phyloP scores from a whole-genome alignment of 2,329 filamentous ascomycete species.

The Trichoderma simmonsii region DNA sequence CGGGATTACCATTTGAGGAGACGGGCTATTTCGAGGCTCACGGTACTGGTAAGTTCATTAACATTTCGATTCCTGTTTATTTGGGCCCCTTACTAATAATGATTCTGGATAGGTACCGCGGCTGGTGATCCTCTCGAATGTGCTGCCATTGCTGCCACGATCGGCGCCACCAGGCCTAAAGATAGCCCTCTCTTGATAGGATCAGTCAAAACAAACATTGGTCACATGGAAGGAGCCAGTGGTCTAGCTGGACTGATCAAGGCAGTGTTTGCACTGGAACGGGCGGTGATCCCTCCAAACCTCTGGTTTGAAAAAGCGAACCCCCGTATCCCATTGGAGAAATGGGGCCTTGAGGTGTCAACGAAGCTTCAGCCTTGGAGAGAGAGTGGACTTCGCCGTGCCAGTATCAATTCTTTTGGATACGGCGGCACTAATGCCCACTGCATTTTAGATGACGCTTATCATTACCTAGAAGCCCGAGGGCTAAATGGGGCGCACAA shows the following conservation, averaged over 20 bases:
- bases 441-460: neutral
- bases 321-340: constrained; percentile 10
- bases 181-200: neutral
- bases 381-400: constrained; percentile 19
- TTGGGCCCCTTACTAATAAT: too few relatives aligned
- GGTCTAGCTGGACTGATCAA: neutral
- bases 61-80: too few relatives aligned
- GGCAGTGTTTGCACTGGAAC: neutral
- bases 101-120: too few relatives aligned
- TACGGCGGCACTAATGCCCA: constrained; percentile 16
- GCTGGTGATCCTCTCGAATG: too few relatives aligned
- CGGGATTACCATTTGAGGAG: neutral
- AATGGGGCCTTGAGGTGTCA: constrained; percentile 23
- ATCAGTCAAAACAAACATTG: neutral
- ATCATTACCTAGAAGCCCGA: too few relatives aligned
- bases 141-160: neutral
- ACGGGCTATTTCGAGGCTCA: constrained; percentile 11
- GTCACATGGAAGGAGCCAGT: neutral
- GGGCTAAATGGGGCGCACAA: neutral
- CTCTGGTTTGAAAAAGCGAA: neutral
- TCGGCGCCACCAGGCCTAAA: neutral
- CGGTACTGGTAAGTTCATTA: neutral
- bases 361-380: constrained; percentile 20
- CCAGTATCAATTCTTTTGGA: constrained; percentile 37
- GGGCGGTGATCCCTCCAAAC: constrained; percentile 1